Base-by-base conservation (phyloP, 495 filamentous ascomycete genomes). In the Aspergillus carlsbadensis region DNA sequence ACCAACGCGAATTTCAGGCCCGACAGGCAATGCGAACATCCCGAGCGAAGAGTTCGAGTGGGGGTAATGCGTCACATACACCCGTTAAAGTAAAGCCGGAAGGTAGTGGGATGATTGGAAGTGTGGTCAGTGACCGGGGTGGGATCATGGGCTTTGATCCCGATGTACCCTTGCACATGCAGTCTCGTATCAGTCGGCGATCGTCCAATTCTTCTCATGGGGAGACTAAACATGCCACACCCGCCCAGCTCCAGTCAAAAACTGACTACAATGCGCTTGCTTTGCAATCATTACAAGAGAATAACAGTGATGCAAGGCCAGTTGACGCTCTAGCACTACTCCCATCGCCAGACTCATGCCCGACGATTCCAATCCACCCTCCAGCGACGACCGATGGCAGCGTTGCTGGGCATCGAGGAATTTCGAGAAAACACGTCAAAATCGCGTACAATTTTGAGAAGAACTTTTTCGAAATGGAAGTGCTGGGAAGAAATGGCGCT, bases 371-470 rank as follows among this genome's bases (percentile, higher is more conserved):
- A 4, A 92, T 96, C 36, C 91, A 94, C 61, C 90, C 89, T 5
- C 84, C 87, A 1, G 82, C 82, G 6, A 85, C 85, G 29, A 74
- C 81, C 40, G 81, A 79, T 47, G 82, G 80, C 45, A 85, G 74
- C 45, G 87, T 87, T 50, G 85, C 83, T 21, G 76, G 78, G 3
- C 76, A 84, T 40, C 82, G 81, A 50, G 75, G 77, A 13, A 97
- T 98, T 34, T 96, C 92, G 6, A 82, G 93, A 36, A 79, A 88
- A 65, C 94, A 98, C 69, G 82, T 92, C 34, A 87, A 84, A 63
- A 92, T 98, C 50, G 71, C 83, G 11, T 98, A 90, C 69, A 92
- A 93, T 62, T 85, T 85, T 56, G 80, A 85, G 18, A 81, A 80
- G 57, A 81, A 85, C 51, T 68, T 86, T 13, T 98, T 92, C 57